Base-by-base conservation (phyloP, 2,329 filamentous ascomycete species). In the Botrytis deweyae region DNA sequence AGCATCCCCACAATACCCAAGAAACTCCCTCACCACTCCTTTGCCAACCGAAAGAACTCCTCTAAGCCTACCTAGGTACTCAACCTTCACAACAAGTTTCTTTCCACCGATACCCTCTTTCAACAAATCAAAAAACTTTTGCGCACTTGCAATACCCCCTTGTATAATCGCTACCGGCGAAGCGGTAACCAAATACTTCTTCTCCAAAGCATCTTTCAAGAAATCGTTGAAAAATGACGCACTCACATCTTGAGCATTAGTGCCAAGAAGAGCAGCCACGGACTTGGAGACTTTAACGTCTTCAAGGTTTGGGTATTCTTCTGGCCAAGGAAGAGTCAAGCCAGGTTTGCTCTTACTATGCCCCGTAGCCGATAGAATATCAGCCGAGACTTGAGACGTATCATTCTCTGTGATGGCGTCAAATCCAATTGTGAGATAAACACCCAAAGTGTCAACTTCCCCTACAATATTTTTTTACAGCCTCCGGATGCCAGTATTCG, bases 401-500 rank as follows among this genome's bases (percentile, higher is more conserved):
- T 67, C 59, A 18, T 63, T 62, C 46, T 76, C 74, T 3, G 66
- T 36, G 20, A 74, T 72, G 3, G 73, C 22, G 64, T 78, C 75
- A 40, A 76, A 72, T 33, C 46, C 75, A 2, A 72, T 49, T 22
- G 36, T 33, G 33, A 79, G 74, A 18, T 71, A 38, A 12, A 73
- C 65, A 22, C 71, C 73, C 10, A 42, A 64, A 36, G 38, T 18
- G 22, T 73, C 75, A 1, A 75, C 67, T 22, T 73, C 36, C 25
- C 38, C 66, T 6, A 73, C 42, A 40, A 78, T 71, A 18, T 74
- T 75, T 1, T 62, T 59, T 44, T 36, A 74, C 65, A 12, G 77
- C 74, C 4, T 67, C 55, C 16, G 73, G 16, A 62, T 76, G 72
- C 14, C 46, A 61, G 70, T 84, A 85, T 77, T 87, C 83, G 74